Percentiles rank a stretch among this genome's conserved stretches.
These are phyloP conservation scores for Sarocladiaceae sp. DNA, from an alignment of 2,329 filamentous ascomycete species.

Conservation along the genomic window DNA sequence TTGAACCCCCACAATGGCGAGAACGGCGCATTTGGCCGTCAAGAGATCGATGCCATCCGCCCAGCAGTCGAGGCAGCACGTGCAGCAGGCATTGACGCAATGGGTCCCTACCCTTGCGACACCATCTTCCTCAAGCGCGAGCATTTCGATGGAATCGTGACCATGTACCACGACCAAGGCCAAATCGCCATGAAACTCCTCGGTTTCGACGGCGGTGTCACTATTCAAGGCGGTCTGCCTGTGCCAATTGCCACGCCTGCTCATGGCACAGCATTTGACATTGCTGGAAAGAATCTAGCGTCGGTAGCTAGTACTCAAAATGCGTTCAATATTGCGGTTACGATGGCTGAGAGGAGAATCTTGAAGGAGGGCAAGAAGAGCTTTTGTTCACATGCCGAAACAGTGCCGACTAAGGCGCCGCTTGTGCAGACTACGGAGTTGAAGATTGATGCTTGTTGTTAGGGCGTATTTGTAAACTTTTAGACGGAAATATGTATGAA, in stretches of 20 bases:
- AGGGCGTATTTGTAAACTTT: background rate
- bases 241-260: conserved; percentile 23
- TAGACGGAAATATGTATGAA: too few relatives aligned
- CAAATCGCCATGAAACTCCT: conserved; percentile 31
- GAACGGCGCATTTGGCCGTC: conserved; percentile 26
- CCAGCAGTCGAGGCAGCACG: conserved; percentile 23
- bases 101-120: conserved; percentile 28
- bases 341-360: conserved; percentile 20
- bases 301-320: conserved; percentile 25
- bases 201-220: conserved; percentile 28
- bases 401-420: background rate
- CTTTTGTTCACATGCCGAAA: background rate
- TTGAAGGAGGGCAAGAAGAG: conserved; percentile 4
- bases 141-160: conserved; percentile 28
- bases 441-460: background rate
- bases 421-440: background rate
- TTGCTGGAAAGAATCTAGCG: conserved; percentile 23
- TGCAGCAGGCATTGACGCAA: conserved; percentile 21
- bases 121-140: conserved; percentile 28
- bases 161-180: conserved; percentile 32
- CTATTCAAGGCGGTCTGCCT: conserved; percentile 27
- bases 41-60: conserved; percentile 27
- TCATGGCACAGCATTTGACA: conserved; percentile 14
- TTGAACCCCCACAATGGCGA: conserved; percentile 30
- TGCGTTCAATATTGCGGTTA: conserved; percentile 26